Percentiles rank a stretch among this genome's conserved stretches.
phyloP scores from a whole-genome alignment of 1,284 basidiomycete species.

The Wallemia hederae region DNA sequence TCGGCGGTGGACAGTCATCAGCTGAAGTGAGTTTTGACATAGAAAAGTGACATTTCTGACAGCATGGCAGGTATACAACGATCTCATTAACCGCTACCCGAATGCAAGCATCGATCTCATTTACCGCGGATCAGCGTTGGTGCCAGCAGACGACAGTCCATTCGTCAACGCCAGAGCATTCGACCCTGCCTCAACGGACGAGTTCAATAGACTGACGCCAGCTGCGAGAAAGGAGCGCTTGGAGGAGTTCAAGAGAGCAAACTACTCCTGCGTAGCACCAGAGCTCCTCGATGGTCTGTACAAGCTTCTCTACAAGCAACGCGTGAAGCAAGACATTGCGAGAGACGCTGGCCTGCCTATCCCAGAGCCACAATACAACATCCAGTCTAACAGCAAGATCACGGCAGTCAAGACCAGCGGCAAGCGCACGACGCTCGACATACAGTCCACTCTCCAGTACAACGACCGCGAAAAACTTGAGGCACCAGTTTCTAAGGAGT shows the following conservation, averaged over 20 bases:
- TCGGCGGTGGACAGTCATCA: conserved; percentile 28
- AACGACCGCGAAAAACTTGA: conserved; percentile 4
- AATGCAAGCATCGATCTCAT: conserved; percentile 25
- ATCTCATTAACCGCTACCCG: conserved; percentile 12
- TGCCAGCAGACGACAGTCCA: conserved; percentile 28
- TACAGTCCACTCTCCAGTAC: conserved; percentile 3
- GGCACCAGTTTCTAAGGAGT: conserved; percentile 8
- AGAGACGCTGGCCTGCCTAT: conserved; percentile 1
- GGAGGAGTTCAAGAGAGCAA: conserved; percentile 25
- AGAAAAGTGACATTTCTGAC: background rate
- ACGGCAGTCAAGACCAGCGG: conserved; percentile 2
- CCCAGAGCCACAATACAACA: conserved; percentile 5
- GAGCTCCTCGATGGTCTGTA: conserved; percentile 22
- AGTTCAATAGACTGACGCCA: conserved; percentile 1
- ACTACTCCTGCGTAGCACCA: conserved; percentile 29
- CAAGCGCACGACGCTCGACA: conserved; percentile 4
- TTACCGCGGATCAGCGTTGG: conserved; percentile 25
- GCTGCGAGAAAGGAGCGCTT: conserved; percentile 16
- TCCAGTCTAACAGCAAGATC: conserved; percentile 16
- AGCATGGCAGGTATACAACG: conserved; percentile 15
- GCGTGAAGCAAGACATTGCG: conserved; percentile 18
- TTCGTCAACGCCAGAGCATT: conserved; percentile 29
- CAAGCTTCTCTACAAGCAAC: conserved; percentile 27
- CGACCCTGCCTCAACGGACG: conserved; percentile 22
- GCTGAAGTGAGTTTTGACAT: conserved; percentile 20